Evolutionary conservation across 2,329 filamentous ascomycete genomes (phyloP).

Genomic region (Uncinocarpus reesii): DNA sequence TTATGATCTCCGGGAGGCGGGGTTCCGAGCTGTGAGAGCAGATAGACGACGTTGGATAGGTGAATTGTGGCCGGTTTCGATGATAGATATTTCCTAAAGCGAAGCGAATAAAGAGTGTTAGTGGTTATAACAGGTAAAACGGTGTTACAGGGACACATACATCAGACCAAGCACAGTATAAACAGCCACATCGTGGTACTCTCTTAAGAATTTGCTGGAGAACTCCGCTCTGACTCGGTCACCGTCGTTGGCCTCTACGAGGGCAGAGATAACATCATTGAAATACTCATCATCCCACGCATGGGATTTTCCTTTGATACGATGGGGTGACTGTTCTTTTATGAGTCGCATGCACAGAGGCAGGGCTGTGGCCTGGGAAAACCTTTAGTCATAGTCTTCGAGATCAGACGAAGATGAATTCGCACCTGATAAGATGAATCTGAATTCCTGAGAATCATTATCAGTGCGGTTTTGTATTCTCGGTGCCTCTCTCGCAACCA

Average conservation of each 20-base stretch:
- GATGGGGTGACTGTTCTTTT: conserved; percentile 62
- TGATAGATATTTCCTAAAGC: conserved; percentile 29
- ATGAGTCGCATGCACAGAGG: conserved; percentile 73
- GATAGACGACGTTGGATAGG: conserved; percentile 31
- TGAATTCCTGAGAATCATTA: conserved; percentile 50
- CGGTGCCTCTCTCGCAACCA: conserved; percentile 69
- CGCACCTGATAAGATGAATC: conserved; percentile 46
- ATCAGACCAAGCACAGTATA: conserved; percentile 66
- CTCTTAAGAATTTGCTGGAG: conserved; percentile 63
- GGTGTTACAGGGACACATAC: conserved; percentile 40
- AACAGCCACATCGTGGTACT: conserved; percentile 75
- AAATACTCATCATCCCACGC: conserved; percentile 62
- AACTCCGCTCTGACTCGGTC: conserved; percentile 60
- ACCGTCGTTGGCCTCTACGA: conserved; percentile 49
- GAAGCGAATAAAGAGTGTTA: conserved; percentile 11
- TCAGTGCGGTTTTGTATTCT: conserved; percentile 57
- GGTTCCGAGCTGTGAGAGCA: conserved; percentile 48
- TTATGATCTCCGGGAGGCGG: conserved; percentile 45
- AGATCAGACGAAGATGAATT: neutral
- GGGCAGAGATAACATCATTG: conserved; percentile 49
- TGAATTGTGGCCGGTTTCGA: conserved; percentile 22
- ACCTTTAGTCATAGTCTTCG: conserved; percentile 13
- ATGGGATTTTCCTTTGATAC: conserved; percentile 52
- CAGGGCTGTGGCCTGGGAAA: conserved; percentile 53
- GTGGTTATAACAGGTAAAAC: neutral